Evolutionary conservation across 2,329 filamentous ascomycete species (phyloP).

Genomic region (Clonostachys byssicola): DNA sequence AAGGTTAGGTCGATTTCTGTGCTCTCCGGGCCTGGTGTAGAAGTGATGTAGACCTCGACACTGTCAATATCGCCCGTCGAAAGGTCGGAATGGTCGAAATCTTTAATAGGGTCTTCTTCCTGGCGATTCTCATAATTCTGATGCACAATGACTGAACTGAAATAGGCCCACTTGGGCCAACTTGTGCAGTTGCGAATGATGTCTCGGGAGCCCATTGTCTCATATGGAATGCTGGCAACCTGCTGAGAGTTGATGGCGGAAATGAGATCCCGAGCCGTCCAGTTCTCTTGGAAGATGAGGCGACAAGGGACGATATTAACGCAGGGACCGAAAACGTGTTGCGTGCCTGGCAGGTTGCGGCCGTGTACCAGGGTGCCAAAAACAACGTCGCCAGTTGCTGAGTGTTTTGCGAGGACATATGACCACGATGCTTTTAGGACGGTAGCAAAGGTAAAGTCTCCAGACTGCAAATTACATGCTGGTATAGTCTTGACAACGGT

Average conservation of each 20-base stretch:
- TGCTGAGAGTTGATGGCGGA: slow-evolving; percentile 18
- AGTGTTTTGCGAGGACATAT: slow-evolving; percentile 25
- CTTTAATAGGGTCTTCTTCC: too few species aligned
- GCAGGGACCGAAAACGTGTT: slow-evolving; percentile 29
- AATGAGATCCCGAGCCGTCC: too few species aligned
- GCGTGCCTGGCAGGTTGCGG: slow-evolving; percentile 27
- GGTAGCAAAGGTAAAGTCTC: slow-evolving; percentile 22
- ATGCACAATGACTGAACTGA: slow-evolving; percentile 12
- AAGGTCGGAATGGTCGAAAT: too few species aligned
- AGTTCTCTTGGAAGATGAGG: too few species aligned
- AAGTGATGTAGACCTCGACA: too few species aligned
- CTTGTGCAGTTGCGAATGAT: slow-evolving; percentile 13
- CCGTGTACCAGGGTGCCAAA: slow-evolving; percentile 34
- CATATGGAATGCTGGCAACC: slow-evolving; percentile 13
- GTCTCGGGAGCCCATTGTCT: slow-evolving; percentile 12
- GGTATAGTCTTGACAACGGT: not conserved
- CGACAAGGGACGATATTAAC: slow-evolving; percentile 24
- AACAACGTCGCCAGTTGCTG: slow-evolving; percentile 28
- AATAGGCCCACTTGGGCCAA: slow-evolving; percentile 8
- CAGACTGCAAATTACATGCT: slow-evolving; percentile 4
- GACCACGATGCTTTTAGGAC: slow-evolving; percentile 40
- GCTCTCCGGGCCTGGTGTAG: too few species aligned
- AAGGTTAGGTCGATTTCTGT: too few species aligned
- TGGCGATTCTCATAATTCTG: slow-evolving; percentile 4
- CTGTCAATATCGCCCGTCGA: too few species aligned